Base-by-base conservation (phyloP, 352 stramenopile genomes). In the Stramenopiles sp. region DNA sequence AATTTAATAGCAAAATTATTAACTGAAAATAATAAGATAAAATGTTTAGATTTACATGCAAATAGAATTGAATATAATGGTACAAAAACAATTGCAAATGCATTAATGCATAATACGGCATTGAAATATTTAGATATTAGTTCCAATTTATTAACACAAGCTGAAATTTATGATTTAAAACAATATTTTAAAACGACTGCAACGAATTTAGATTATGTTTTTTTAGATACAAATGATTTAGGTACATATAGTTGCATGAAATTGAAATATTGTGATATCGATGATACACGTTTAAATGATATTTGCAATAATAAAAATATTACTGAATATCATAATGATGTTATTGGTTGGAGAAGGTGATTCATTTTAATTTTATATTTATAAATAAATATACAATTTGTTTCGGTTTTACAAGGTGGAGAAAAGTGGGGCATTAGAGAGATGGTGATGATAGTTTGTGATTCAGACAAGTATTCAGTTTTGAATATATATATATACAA, bases 341-440 rank as follows among this genome's bases (percentile, higher is more conserved):
- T 69, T 20, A 23, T 69, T 20, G 20, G 20, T 69, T 69, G 53
- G 27, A 23, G 53, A 69, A 23, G 53, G 27, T 20, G 53, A 27
- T 69, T 27, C 53, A 69, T 69, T 69, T 27, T 27, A 69, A 69
- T 23, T 69, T 69, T 27, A 23, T 69, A 69, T 27, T 23, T 23
- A 69, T 23, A 69, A 69, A 69, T 27, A 69, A 69, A 69, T 23
- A 69, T 69, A 69, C 20, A 69, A 69, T 69, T 69, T 69, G 27
- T 69, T 69, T 69, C 27, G 20, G 53, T 69, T 69, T 20, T 69
- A 69, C 27, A 69, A n/a, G n/a, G n/a, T n/a, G n/a, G n/a, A n/a
- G n/a, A n/a, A n/a, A n/a, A n/a, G n/a, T n/a, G n/a, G n/a, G n/a
- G n/a, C n/a, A n/a, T n/a, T n/a, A n/a, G n/a, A n/a, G n/a, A n/a